Evolutionary conservation across 192 early-diverging fungal genomes (phyloP), one percentile per base, ranked within the genome.

Genomic region (Coemansia sp.): DNA sequence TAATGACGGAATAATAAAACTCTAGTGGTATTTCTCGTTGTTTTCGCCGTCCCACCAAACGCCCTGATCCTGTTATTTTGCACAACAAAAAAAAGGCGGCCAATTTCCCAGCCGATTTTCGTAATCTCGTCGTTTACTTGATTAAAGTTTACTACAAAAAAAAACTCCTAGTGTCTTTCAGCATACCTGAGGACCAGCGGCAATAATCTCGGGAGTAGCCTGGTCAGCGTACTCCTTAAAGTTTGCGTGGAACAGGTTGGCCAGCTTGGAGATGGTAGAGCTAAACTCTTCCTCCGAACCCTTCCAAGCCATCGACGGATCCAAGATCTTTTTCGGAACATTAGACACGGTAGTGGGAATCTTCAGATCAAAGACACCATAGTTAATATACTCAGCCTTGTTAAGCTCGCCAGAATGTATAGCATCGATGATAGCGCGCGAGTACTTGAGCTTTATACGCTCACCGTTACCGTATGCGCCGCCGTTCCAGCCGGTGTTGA

Each of bases 401-500:
- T 87, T 83, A 57, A 98, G 88, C 85, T 93, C 93, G 61, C 95
- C 95, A 60, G 75, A 87, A 90, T 98, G 96, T 82, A 98, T 96
- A 52, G 96, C 92, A 77, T 98, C 95, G 64, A 98, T 92, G 73
- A 98, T 96, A 66, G 94, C 94, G 64, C 96, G 92, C 60, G 94
- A 92, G 87, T 98, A 96, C 88, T 94, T 96, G 66, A 98, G 89
- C 34, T 94, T 84, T 67, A 95, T 94, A 34, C 96, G 92, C 86
- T 94, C 90, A 56, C 94, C 95, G 32, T 83, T 74, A 64, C 93
- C 94, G 77, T 95, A 94, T 51, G 85, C 86, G 60, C 96, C 96
- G 80, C 96, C 94, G 73, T 87, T 94, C 96, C 93, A 97, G 64
- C 94, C 95, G 64, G 95, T 97, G 89, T 97, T 98, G 87, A 97